Conservation (phyloP, 805 yeast species). For the Metschnikowia peoriensis region DNA sequence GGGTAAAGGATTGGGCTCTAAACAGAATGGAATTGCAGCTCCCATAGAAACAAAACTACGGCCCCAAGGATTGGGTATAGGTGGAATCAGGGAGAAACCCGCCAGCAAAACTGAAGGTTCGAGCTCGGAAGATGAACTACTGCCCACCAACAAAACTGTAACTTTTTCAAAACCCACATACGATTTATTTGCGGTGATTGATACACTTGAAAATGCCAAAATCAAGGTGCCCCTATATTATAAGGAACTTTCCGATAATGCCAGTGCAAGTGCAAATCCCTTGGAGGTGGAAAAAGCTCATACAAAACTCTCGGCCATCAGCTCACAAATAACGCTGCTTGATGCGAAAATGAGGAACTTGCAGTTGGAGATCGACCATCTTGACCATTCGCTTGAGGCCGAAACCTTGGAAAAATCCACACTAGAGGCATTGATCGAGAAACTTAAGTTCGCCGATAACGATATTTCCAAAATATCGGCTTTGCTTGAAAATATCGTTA, state of each 20-base stretch:
- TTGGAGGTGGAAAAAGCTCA: conserved; percentile 15
- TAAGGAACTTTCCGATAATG: conserved; percentile 33
- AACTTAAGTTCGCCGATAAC: neutral
- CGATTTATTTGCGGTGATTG: conserved; percentile 37
- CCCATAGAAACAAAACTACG: conserved; percentile 74
- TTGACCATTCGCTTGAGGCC: neutral
- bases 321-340: conserved; percentile 17
- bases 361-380: conserved; percentile 5
- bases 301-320: conserved; percentile 15
- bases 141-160: conserved; percentile 20
- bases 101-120: conserved; percentile 13
- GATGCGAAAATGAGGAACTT: conserved; percentile 4
- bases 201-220: conserved; percentile 32
- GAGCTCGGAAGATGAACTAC: conserved; percentile 3
- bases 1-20: conserved; percentile 82
- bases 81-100: conserved; percentile 49
- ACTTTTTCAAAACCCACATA: conserved; percentile 12
- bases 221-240: conserved; percentile 35
- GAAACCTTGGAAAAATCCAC: conserved; percentile 1
- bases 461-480: neutral
- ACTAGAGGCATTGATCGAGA: neutral
- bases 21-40: conserved; percentile 68
- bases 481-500: conserved; percentile 6
- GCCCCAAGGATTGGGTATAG: conserved; percentile 72
- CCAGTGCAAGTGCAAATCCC: neutral